Percentiles rank a stretch among this genome's conserved stretches.
These are phyloP conservation scores for Hypoxylon sp. DNA, from an alignment of 2,329 filamentous ascomycete species.

Conservation along the genomic window DNA sequence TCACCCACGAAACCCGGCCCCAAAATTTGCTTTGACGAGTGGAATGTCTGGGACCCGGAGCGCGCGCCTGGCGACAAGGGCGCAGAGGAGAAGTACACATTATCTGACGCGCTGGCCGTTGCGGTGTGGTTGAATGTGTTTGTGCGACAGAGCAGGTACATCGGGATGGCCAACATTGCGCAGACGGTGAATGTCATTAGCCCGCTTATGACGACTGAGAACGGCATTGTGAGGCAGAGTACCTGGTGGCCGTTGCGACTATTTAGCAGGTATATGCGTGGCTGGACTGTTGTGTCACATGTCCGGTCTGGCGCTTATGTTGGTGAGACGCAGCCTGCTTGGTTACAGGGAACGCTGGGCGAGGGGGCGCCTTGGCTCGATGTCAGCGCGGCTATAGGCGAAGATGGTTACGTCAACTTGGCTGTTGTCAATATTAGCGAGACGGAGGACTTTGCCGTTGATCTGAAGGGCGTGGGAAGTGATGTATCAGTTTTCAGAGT, in stretches of 20 bases:
- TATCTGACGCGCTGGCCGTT: slow-evolving; percentile 83
- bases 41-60: slow-evolving; percentile 85
- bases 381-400: slow-evolving; percentile 72
- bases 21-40: slow-evolving; percentile 86
- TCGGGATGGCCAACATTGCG: slow-evolving; percentile 85
- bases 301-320: slow-evolving; percentile 74
- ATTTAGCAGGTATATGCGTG: slow-evolving; percentile 81
- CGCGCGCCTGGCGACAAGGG: slow-evolving; percentile 79
- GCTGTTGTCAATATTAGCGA: slow-evolving; percentile 82
- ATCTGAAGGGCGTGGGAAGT: slow-evolving; percentile 70
- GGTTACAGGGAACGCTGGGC: slow-evolving; percentile 75
- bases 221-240: slow-evolving; percentile 77
- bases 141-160: slow-evolving; percentile 76
- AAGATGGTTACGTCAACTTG: slow-evolving; percentile 73
- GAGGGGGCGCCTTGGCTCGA: slow-evolving; percentile 75
- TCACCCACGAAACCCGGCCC: slow-evolving; percentile 72
- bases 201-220: slow-evolving; percentile 78
- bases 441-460: slow-evolving; percentile 70
- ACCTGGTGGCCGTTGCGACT: slow-evolving; percentile 82
- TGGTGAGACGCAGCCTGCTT: slow-evolving; percentile 75
- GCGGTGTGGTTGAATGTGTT: slow-evolving; percentile 83
- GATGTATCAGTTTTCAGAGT: slow-evolving; percentile 75
- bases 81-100: slow-evolving; percentile 80
- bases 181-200: slow-evolving; percentile 85
- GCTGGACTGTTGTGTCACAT: slow-evolving; percentile 76